Percentiles rank a stretch among this genome's conserved stretches.
phyloP scores from a whole-genome alignment of 2,329 filamentous ascomycete species.

The Fusarium udum region DNA sequence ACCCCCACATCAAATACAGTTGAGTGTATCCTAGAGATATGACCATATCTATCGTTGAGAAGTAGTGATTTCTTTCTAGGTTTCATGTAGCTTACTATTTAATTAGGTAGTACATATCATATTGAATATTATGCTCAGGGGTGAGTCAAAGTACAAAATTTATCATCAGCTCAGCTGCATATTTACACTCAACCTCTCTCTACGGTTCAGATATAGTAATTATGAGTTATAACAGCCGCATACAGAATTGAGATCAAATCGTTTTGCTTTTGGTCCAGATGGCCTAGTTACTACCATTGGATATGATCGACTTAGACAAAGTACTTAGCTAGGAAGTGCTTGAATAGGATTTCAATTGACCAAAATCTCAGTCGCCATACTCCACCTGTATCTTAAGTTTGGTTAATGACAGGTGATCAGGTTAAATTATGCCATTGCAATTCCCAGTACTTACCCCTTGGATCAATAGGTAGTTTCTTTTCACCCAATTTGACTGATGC shows the following conservation, averaged over 20 bases:
- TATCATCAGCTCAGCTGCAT: background rate
- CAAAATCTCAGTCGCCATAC: background rate
- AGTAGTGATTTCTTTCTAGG: background rate
- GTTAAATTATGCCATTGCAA: background rate
- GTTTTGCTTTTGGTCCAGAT: background rate
- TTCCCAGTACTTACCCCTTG: background rate
- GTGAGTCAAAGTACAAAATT: background rate
- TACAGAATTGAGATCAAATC: background rate
- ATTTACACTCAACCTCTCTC: background rate
- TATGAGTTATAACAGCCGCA: background rate
- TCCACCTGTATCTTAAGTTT: background rate
- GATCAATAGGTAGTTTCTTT: no score
- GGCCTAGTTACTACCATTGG: background rate
- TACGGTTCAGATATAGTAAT: background rate
- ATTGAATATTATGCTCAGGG: background rate
- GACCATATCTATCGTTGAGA: background rate
- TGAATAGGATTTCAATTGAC: background rate
- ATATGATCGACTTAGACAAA: background rate
- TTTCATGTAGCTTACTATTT: background rate
- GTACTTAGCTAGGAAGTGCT: background rate
- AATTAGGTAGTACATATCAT: background rate
- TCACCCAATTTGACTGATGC: background rate
- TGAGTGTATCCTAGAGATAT: background rate
- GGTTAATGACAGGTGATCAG: background rate
- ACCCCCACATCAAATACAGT: background rate